These are phyloP conservation scores for Corchorus capsularis DNA, from an alignment of 345 rosid genomes.

Conservation along the genomic window DNA sequence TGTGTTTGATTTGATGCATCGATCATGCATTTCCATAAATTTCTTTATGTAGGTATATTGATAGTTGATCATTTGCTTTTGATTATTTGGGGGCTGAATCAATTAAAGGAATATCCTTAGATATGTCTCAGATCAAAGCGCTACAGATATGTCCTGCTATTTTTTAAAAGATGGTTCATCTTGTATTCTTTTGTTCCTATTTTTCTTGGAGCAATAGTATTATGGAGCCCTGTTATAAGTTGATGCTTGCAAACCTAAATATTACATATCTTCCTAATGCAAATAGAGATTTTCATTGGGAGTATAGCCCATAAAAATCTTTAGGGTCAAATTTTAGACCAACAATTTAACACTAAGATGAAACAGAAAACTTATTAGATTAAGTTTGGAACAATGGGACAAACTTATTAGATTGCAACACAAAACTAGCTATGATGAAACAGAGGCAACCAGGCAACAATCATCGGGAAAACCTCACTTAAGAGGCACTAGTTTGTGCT, in stretches of 20 bases:
- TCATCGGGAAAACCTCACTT: too few species aligned
- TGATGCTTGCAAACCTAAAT: conserved; percentile 1
- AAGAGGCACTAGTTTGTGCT: background rate
- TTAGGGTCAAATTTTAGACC: conserved; percentile 26
- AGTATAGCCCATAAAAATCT: conserved; percentile 27
- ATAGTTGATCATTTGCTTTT: background rate
- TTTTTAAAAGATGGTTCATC: conserved; percentile 35
- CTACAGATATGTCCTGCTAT: conserved; percentile 17
- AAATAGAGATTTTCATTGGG: conserved; percentile 37
- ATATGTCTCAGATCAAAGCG: conserved; percentile 25
- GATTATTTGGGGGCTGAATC: conserved; percentile 28
- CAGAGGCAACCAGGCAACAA: too few species aligned
- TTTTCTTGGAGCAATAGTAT: too few species aligned
- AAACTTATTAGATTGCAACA: too few species aligned
- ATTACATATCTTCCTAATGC: conserved; percentile 30
- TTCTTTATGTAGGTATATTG: too few species aligned
- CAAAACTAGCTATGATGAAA: too few species aligned
- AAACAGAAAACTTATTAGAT: too few species aligned
- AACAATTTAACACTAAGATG: background rate
- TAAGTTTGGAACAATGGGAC: too few species aligned
- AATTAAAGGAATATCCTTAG: conserved; percentile 33
- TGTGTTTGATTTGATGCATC: background rate
- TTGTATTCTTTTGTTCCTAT: conserved; percentile 32
- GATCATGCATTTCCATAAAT: background rate
- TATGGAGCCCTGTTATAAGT: background rate